A percentile compares a stretch with the other conserved stretches of the same genome.
Evolutionary conservation across 2,329 filamentous ascomycete species (phyloP).

Genomic region (Aspergillus pseudonomiae): DNA sequence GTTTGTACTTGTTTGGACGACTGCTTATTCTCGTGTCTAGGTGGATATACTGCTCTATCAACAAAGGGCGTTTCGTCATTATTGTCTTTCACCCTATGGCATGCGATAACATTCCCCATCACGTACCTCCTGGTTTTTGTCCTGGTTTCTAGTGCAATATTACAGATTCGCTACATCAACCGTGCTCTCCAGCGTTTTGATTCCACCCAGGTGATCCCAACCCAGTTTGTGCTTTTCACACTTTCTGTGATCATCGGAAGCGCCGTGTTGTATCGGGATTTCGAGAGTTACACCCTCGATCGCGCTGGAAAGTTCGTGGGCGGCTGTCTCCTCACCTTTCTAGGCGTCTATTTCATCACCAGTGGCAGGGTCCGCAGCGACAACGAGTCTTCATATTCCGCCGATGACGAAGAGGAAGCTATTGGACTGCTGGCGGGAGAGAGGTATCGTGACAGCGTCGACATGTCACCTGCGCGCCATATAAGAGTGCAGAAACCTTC

Average conservation of each 20-base stretch:
- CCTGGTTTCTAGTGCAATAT: constrained; percentile 80
- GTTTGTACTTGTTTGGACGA: constrained; percentile 8
- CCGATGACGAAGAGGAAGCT: constrained; percentile 63
- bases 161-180: constrained; percentile 98
- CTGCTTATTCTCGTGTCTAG: constrained; percentile 48
- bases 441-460: constrained; percentile 39
- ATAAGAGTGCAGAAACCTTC: constrained; percentile 22
- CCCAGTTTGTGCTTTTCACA: constrained; percentile 96
- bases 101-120: constrained; percentile 86
- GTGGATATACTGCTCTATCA: constrained; percentile 92
- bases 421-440: constrained; percentile 46
- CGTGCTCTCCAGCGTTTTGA: constrained; percentile 88
- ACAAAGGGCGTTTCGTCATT: constrained; percentile 97
- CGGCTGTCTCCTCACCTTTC: constrained; percentile 89
- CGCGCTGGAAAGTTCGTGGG: constrained; percentile 84
- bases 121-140: constrained; percentile 84
- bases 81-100: constrained; percentile 85
- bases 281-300: constrained; percentile 75
- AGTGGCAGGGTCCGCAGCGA: constrained; percentile 69
- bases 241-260: constrained; percentile 93
- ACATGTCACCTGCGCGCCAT: constrained; percentile 29
- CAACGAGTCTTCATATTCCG: constrained; percentile 66
- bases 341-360: constrained; percentile 96
- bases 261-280: constrained; percentile 90
- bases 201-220: constrained; percentile 96